Evolutionary conservation across 805 yeast genomes (phyloP), one percentile per base, ranked within the genome.

Genomic region (Lipomyces yamanashiensis): DNA sequence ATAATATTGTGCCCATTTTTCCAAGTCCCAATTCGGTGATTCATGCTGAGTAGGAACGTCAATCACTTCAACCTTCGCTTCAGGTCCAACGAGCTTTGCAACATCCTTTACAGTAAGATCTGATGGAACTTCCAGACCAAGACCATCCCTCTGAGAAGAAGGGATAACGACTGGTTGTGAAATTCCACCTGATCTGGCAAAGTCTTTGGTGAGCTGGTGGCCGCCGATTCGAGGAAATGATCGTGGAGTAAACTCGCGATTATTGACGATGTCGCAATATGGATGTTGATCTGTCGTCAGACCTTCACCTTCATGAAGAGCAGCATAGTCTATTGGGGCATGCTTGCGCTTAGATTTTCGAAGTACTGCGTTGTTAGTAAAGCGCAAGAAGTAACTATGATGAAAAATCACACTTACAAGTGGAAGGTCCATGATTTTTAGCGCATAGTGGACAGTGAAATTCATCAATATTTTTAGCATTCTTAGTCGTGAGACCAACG

Each of bases 1-100:
- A 74, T 85, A 90, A 74, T 91, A 92, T 43, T 88, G 87, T 59
- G 85, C 77, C 97, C 97, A 92, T 64, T 79, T 80, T 0, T 81
- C 81, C 78, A 91, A 74, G 19, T 82, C 80, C 97, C 96, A 91
- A 12, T 82, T 81, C 0, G 87, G 71, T 3, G 73, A 66, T 12
- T 71, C 70, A 60, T 87, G 87, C 71, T 92, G 97, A 0, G 96
- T 87, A 23, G 88, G 79, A 2, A 90, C 96, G 73, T 92, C 97
- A 93, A 92, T 90, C 1, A 92, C 96, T 60, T 90, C 96, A 1
- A 92, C 82, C 0, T 81, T 82, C 3, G 77, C 76, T 44, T 86
- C 88, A 4, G 76, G 82, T 0, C 96, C 97, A 34, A 90, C 81
- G 12, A 79, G 72, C 5, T 81, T 81, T 0, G 87, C 78, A 0